Conservation (phyloP, 2,329 filamentous ascomycete genomes). For the Colletotrichum lini region DNA sequence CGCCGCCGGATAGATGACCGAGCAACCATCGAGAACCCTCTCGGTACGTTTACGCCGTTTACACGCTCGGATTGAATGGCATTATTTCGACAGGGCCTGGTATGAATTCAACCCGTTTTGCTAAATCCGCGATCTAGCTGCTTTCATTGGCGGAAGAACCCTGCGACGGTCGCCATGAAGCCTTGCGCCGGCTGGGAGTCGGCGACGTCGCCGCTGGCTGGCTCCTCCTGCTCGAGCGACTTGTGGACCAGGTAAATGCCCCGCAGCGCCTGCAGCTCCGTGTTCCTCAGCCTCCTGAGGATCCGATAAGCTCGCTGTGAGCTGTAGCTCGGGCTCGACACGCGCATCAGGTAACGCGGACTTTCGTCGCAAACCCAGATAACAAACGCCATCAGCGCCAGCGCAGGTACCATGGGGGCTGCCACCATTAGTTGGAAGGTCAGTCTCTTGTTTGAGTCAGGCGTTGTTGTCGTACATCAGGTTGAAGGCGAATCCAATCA, state of each 20-base stretch:
- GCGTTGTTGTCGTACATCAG: slow-evolving; percentile 51
- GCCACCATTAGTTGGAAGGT: slow-evolving; percentile 52
- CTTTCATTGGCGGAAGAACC: slow-evolving; percentile 48
- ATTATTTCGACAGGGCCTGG: neutral
- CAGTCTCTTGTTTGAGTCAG: slow-evolving; percentile 19
- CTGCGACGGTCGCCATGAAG: slow-evolving; percentile 43
- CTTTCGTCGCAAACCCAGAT: slow-evolving; percentile 57
- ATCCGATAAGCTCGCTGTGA: slow-evolving; percentile 53
- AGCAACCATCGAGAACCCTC: slow-evolving; percentile 55
- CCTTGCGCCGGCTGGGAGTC: neutral
- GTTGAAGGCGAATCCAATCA: slow-evolving; percentile 55
- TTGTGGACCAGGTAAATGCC: slow-evolving; percentile 58
- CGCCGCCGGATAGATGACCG: slow-evolving; percentile 51
- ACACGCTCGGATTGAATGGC: neutral
- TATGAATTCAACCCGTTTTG: neutral
- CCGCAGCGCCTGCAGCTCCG: slow-evolving; percentile 58
- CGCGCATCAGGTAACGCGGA: slow-evolving; percentile 57
- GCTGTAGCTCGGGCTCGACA: slow-evolving; percentile 52
- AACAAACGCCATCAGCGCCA: slow-evolving; percentile 52
- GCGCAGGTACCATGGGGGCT: slow-evolving; percentile 53
- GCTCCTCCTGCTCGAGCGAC: slow-evolving; percentile 49
- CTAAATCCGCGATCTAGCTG: slow-evolving; percentile 47
- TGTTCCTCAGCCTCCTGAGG: slow-evolving; percentile 54
- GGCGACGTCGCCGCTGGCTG: neutral
- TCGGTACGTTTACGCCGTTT: slow-evolving; percentile 44